Conservation (phyloP, 2,329 filamentous ascomycete genomes). For the Fusarium liriodendri region DNA sequence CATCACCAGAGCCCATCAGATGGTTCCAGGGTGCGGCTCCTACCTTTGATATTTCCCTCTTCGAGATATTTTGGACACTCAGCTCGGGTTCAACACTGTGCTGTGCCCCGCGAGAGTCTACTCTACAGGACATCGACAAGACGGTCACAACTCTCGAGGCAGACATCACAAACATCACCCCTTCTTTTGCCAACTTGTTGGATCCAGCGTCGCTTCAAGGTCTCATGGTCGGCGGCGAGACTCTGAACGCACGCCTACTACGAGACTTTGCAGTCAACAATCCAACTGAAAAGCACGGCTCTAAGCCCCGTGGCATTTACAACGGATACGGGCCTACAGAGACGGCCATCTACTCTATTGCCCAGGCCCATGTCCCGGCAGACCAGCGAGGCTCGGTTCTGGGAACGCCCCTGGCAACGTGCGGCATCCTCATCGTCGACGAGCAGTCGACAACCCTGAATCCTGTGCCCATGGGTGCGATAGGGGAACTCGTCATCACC, state of each 20-base stretch:
- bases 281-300: rapidly evolving
- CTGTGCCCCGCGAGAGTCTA: constrained; percentile 7
- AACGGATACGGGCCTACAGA: constrained; percentile 24
- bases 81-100: constrained; percentile 23
- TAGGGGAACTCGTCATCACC: constrained; percentile 16
- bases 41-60: constrained; percentile 21
- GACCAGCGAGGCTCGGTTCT: constrained; percentile 15
- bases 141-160: constrained; percentile 1
- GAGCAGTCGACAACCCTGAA: rapidly evolving
- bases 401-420: constrained; percentile 1
- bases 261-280: constrained; percentile 11
- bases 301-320: constrained; percentile 1
- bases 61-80: constrained; percentile 23
- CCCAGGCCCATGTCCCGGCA: constrained; percentile 2
- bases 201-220: not conserved
- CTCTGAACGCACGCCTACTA: constrained; percentile 10
- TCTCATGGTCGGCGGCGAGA: constrained; percentile 29
- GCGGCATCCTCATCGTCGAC: not conserved
- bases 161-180: constrained; percentile 25
- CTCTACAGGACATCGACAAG: constrained; percentile 17
- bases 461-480: constrained; percentile 9
- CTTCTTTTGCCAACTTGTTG: constrained; percentile 14
- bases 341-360: constrained; percentile 22
- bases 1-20: not conserved
- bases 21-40: constrained; percentile 28